Percentiles rank a stretch among this genome's conserved stretches.
Conservation (phyloP, 805 yeast genomes). For the Wickerhamomyces xylosicus region DNA sequence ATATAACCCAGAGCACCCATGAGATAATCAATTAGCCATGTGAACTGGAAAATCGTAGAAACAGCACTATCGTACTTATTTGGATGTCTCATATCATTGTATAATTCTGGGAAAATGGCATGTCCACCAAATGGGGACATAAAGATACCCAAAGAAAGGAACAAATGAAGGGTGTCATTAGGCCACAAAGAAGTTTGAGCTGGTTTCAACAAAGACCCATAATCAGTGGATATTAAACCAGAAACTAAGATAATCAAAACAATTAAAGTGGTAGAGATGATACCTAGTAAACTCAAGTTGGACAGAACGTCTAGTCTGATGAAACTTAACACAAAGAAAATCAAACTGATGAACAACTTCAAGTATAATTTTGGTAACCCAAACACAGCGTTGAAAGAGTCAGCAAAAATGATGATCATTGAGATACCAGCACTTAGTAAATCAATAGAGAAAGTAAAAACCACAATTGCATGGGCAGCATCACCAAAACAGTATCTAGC, state of each 20-base stretch:
- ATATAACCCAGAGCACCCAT: constrained; percentile 61
- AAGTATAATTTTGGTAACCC: constrained; percentile 27
- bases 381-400: constrained; percentile 45
- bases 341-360: constrained; percentile 29
- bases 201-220: constrained; percentile 45
- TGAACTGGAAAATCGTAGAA: constrained; percentile 44
- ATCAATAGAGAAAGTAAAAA: constrained; percentile 43
- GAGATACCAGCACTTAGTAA: constrained; percentile 51
- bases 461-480: constrained; percentile 30
- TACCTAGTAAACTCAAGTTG: constrained; percentile 44
- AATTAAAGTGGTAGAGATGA: constrained; percentile 41
- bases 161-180: constrained; percentile 23
- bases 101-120: constrained; percentile 71
- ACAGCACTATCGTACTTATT: constrained; percentile 42
- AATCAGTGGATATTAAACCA: constrained; percentile 33
- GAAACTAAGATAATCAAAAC: constrained; percentile 34
- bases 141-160: constrained; percentile 50
- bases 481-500: constrained; percentile 41
- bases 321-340: constrained; percentile 38
- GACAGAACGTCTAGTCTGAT: constrained; percentile 47
- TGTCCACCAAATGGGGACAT: constrained; percentile 83
- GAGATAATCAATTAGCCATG: constrained; percentile 45
- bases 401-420: constrained; percentile 48
- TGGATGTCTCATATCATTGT: constrained; percentile 69
- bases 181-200: constrained; percentile 36